Evolutionary conservation across 257 asterid genomes (phyloP).

Genomic region (Solanum bukasovii): DNA sequence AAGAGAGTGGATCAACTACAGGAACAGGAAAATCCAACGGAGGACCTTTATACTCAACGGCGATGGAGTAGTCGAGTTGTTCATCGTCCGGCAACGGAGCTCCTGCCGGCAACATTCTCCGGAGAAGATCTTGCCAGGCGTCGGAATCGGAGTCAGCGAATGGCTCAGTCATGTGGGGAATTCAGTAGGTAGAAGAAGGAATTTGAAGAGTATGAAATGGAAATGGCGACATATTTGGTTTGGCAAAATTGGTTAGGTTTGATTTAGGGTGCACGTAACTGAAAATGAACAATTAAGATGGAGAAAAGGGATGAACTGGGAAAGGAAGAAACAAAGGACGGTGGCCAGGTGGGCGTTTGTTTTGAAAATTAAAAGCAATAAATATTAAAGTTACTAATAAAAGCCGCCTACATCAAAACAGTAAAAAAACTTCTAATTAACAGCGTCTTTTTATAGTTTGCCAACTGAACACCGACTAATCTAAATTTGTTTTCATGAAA

Average conservation of each 20-base stretch:
- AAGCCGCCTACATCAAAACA: neutral
- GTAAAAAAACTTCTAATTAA: neutral
- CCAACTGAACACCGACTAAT: neutral
- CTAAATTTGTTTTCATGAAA: neutral
- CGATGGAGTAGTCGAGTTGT: conserved; percentile 61
- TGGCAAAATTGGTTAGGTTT: neutral
- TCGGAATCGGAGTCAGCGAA: neutral
- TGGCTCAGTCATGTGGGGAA: neutral
- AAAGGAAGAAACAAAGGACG: neutral
- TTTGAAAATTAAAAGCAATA: neutral
- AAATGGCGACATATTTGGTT: neutral
- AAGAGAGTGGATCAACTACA: conserved; percentile 12
- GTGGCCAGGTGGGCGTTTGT: conserved; percentile 2
- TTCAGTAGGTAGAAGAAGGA: neutral
- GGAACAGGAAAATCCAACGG: conserved; percentile 20
- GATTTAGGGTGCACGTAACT: neutral
- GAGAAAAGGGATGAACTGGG: neutral
- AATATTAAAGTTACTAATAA: neutral
- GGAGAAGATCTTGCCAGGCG: conserved; percentile 39
- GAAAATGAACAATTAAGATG: neutral
- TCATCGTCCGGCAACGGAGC: conserved; percentile 73
- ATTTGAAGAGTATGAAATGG: neutral
- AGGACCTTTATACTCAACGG: conserved; percentile 53
- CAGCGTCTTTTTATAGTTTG: neutral
- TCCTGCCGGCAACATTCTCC: conserved; percentile 63